Evolutionary conservation across 192 early-diverging fungal species (phyloP).

Genomic region (Coemansia sp.): DNA sequence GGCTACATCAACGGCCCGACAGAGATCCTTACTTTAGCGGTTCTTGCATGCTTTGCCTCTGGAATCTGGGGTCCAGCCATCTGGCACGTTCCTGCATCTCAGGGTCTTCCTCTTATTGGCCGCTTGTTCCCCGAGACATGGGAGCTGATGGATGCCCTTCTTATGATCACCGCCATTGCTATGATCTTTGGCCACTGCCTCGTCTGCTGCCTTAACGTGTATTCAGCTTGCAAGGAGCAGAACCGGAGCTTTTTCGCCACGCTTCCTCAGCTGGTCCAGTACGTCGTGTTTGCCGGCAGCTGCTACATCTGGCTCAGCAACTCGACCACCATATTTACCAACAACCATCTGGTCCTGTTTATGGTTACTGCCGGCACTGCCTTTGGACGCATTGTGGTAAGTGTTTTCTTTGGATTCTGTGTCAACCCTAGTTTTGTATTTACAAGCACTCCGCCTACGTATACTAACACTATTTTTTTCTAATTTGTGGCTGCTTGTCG

Average conservation of each 20-base stretch:
- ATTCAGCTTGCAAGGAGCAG: conserved; percentile 56
- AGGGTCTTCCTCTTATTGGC: conserved; percentile 45
- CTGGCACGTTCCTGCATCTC: conserved; percentile 44
- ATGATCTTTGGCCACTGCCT: conserved; percentile 50
- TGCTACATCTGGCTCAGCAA: conserved; percentile 75
- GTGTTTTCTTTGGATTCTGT: neutral
- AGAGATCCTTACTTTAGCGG: conserved; percentile 77
- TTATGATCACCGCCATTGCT: conserved; percentile 29
- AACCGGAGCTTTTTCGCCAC: conserved; percentile 64
- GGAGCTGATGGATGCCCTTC: conserved; percentile 43
- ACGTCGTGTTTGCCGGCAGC: conserved; percentile 62
- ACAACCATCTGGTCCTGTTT: conserved; percentile 76
- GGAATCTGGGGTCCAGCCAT: conserved; percentile 65
- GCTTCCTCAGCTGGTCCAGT: conserved; percentile 66
- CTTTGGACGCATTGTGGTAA: conserved; percentile 79
- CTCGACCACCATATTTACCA: conserved; percentile 65
- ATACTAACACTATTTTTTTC: neutral
- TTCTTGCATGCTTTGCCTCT: conserved; percentile 66
- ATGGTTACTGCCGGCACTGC: conserved; percentile 76
- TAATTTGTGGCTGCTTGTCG: neutral
- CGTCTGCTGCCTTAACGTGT: conserved; percentile 53
- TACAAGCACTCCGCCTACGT: neutral
- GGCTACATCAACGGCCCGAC: conserved; percentile 86
- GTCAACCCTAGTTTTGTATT: neutral
- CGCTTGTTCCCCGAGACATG: conserved; percentile 44